These are phyloP conservation scores for Gossypium davidsonii DNA, from an alignment of 441 rosid genomes.

Conservation along the genomic window DNA sequence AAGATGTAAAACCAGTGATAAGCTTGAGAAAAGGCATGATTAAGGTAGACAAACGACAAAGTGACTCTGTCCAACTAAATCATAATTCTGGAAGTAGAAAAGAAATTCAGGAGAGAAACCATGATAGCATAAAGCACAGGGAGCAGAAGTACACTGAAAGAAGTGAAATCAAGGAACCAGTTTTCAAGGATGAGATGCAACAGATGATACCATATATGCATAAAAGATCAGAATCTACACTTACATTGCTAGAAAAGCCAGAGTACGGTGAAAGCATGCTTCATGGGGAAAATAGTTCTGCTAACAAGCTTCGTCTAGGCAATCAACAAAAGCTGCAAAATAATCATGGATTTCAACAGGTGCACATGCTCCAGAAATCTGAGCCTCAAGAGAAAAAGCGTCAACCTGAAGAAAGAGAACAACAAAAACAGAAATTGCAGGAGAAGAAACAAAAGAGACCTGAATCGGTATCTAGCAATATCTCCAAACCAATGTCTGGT, in stretches of 20 bases:
- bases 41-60: conserved; percentile 28
- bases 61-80: conserved; percentile 13
- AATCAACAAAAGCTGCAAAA: conserved; percentile 26
- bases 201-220: conserved; percentile 16
- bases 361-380: conserved; percentile 16
- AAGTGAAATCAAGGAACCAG: conserved; percentile 24
- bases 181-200: conserved; percentile 35
- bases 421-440: conserved; percentile 36
- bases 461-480: conserved; percentile 19
- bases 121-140: conserved; percentile 25
- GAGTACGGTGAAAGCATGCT: conserved; percentile 18
- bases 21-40: conserved; percentile 17
- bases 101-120: conserved; percentile 26
- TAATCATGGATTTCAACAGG: conserved; percentile 25
- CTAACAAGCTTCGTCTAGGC: conserved; percentile 20
- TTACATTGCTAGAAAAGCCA: conserved; percentile 19
- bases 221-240: conserved; percentile 27
- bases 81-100: conserved; percentile 29
- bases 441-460: conserved; percentile 28
- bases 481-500: conserved; percentile 24
- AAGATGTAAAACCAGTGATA: conserved; percentile 22
- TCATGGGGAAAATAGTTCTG: conserved; percentile 31
- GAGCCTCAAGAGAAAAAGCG: conserved; percentile 28
- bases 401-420: conserved; percentile 24
- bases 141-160: conserved; percentile 33